Conservation (phyloP, 352 stramenopile genomes). For the Pythium periplocum region DNA sequence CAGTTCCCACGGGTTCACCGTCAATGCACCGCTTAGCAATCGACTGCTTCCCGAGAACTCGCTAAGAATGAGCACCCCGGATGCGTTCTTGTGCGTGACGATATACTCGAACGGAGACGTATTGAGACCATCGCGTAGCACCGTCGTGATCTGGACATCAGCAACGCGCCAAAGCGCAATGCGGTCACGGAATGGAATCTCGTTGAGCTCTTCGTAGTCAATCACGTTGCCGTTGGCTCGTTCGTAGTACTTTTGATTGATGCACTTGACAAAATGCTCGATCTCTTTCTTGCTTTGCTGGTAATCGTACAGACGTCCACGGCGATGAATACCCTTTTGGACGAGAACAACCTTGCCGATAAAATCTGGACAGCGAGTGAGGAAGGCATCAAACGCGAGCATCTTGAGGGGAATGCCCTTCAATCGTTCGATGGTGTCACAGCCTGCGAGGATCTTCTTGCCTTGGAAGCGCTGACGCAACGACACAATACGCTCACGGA, state of each 20-base stretch:
- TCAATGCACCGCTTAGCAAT: slow-evolving; percentile 92
- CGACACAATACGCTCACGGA: slow-evolving; percentile 45
- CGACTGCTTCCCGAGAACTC: slow-evolving; percentile 96
- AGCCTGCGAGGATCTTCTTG: slow-evolving; percentile 89
- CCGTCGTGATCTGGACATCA: slow-evolving; percentile 74
- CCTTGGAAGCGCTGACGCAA: slow-evolving; percentile 58
- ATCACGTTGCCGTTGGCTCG: slow-evolving; percentile 48
- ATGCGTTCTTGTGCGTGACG: slow-evolving; percentile 62
- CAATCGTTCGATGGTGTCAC: slow-evolving; percentile 93
- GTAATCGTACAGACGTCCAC: slow-evolving; percentile 91
- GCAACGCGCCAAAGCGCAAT: slow-evolving; percentile 73
- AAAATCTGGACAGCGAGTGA: slow-evolving; percentile 83
- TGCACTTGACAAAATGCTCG: slow-evolving; percentile 77
- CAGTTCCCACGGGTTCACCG: slow-evolving; percentile 97
- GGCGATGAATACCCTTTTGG: slow-evolving; percentile 71
- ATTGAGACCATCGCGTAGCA: slow-evolving; percentile 74
- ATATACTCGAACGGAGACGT: slow-evolving; percentile 83
- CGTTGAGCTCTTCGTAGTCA: slow-evolving; percentile 70
- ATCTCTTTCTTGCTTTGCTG: slow-evolving; percentile 93
- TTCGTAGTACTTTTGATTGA: slow-evolving; percentile 88
- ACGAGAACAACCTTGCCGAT: slow-evolving; percentile 77
- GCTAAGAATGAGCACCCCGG: slow-evolving; percentile 93
- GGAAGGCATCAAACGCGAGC: slow-evolving; percentile 92
- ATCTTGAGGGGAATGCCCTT: slow-evolving; percentile 97
- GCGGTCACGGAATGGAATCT: slow-evolving; percentile 63